phyloP scores from a whole-genome alignment of 345 rosid genomes.

The Physaria fendleri region DNA sequence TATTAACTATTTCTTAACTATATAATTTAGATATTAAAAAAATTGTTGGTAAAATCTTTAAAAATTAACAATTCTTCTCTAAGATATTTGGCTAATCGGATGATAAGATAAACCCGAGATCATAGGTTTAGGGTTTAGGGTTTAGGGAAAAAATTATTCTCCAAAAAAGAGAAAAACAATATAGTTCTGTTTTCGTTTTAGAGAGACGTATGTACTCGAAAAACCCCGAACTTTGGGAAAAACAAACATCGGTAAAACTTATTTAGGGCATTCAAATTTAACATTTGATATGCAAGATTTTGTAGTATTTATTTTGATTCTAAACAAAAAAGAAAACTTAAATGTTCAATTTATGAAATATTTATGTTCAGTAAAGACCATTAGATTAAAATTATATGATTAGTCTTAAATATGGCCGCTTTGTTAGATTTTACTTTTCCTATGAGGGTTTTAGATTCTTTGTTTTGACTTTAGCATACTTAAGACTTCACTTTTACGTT shows the following conservation, averaged over 20 bases:
- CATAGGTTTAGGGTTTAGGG: no score
- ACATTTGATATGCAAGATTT: no score
- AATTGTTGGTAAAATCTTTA: no score
- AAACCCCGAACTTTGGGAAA: no score
- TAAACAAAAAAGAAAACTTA: not conserved
- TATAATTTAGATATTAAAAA: not conserved
- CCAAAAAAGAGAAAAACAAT: no score
- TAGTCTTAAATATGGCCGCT: not conserved
- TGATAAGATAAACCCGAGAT: no score
- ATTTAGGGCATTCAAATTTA: not conserved
- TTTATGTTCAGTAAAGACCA: not conserved
- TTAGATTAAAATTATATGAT: not conserved
- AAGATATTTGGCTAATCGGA: no score
- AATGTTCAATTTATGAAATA: not conserved
- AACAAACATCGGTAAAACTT: no score
- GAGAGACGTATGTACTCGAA: no score
- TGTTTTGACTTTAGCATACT: not conserved
- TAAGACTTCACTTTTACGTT: not conserved
- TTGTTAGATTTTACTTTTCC: not conserved
- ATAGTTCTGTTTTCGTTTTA: no score
- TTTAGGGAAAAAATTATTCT: no score
- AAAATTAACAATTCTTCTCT: no score
- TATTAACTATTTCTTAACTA: not conserved
- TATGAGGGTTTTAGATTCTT: not conserved
- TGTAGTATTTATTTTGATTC: not conserved